A percentile compares a stretch with the other conserved stretches of the same genome.
Conservation (phyloP, 2,329 filamentous ascomycete species). For the Pyrenophora teres region DNA sequence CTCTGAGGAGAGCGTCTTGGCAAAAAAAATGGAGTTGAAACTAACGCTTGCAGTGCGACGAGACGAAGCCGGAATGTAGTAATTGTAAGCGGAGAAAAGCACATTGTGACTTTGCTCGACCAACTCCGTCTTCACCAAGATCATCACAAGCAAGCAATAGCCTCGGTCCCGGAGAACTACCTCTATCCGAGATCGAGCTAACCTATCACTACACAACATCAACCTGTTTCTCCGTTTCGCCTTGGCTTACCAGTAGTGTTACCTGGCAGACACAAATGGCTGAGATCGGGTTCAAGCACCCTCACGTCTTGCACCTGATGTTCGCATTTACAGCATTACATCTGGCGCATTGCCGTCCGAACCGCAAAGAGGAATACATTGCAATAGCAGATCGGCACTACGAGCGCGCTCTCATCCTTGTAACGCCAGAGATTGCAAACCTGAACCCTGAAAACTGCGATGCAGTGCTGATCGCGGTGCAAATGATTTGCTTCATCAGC, state of each 20-base stretch:
- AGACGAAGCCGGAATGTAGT: conserved; percentile 30
- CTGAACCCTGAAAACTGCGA: conserved; percentile 29
- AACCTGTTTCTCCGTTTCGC: conserved; percentile 28
- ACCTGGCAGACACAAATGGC: conserved; percentile 25
- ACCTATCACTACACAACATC: conserved; percentile 36
- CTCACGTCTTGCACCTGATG: conserved; percentile 29
- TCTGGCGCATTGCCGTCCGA: conserved; percentile 27
- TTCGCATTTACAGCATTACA: conserved; percentile 35
- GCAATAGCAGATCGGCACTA: conserved; percentile 30
- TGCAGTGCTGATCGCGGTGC: conserved; percentile 29
- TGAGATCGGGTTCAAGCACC: conserved; percentile 25
- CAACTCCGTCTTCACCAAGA: neutral
- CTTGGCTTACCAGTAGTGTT: conserved; percentile 17
- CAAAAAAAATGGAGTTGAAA: too few species aligned
- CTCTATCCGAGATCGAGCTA: conserved; percentile 31
- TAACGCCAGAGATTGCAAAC: conserved; percentile 28
- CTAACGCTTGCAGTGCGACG: conserved; percentile 31
- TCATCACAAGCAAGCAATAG: neutral
- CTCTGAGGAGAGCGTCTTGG: too few species aligned
- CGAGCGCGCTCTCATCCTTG: conserved; percentile 22
- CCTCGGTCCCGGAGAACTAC: neutral
- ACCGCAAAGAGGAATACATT: conserved; percentile 21
- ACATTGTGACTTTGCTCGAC: conserved; percentile 25
- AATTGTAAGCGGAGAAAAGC: conserved; percentile 33
- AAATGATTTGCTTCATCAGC: conserved; percentile 32